Percentiles rank a stretch among this genome's conserved stretches.
Evolutionary conservation across 148 eudicot species (phyloP).

Genomic region (Talinum fruticosum): DNA sequence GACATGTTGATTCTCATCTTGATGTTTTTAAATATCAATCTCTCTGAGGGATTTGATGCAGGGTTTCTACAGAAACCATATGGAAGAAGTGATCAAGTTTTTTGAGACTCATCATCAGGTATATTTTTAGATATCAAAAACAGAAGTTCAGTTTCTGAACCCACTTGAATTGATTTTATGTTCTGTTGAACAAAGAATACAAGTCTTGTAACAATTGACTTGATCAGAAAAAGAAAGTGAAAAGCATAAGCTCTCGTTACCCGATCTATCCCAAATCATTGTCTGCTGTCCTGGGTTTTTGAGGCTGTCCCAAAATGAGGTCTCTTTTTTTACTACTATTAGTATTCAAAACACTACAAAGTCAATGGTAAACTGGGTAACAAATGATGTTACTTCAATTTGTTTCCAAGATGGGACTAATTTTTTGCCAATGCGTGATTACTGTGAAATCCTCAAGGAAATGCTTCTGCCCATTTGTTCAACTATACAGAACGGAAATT

Average conservation of each 20-base stretch:
- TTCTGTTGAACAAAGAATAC: not conserved
- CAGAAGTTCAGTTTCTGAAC: not conserved
- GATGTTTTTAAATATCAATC: conserved; percentile 12
- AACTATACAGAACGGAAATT: too few species aligned
- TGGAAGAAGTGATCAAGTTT: conserved; percentile 97
- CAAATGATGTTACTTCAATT: not conserved
- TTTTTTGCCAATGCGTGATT: not conserved
- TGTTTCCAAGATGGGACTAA: not conserved
- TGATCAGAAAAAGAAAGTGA: not conserved
- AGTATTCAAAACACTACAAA: not conserved
- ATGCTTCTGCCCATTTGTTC: not conserved
- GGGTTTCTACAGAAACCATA: conserved; percentile 94
- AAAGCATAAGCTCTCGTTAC: not conserved
- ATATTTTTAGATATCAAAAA: conserved; percentile 20
- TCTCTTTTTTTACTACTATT: not conserved
- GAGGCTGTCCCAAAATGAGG: not conserved
- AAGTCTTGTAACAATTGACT: not conserved
- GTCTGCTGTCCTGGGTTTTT: not conserved
- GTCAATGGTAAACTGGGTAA: not conserved
- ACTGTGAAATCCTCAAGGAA: not conserved
- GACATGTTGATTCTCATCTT: conserved; percentile 1
- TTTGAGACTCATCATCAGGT: conserved; percentile 95
- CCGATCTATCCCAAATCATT: not conserved
- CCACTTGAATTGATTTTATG: not conserved
- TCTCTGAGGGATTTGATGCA: conserved; percentile 36